Evolutionary conservation across 2,329 filamentous ascomycete genomes (phyloP).

Genomic region (Cladosporium sp.): DNA sequence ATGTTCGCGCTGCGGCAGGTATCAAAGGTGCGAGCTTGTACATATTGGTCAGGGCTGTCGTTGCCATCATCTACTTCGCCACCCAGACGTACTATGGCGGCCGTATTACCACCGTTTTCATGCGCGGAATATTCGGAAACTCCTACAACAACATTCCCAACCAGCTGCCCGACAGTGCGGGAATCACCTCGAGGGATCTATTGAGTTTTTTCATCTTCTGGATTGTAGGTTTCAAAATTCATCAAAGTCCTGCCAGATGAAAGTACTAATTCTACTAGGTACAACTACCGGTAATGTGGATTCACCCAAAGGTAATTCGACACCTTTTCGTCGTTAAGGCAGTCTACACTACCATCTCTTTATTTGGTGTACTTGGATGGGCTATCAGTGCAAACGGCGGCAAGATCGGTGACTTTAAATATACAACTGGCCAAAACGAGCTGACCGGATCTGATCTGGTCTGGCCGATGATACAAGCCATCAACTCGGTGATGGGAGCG

Average conservation of each 20-base stretch:
- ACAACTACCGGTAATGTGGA: slow-evolving; percentile 35
- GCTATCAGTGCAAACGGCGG: slow-evolving; percentile 33
- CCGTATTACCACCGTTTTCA: slow-evolving; percentile 24
- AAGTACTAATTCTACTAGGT: not conserved
- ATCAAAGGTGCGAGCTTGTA: slow-evolving; percentile 42
- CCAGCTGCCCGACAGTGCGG: slow-evolving; percentile 25
- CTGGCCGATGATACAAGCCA: slow-evolving; percentile 38
- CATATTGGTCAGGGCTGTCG: slow-evolving; percentile 36
- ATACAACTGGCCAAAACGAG: slow-evolving; percentile 11
- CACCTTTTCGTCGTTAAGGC: slow-evolving; percentile 44
- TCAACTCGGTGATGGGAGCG: slow-evolving; percentile 39
- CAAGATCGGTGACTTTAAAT: slow-evolving; percentile 38
- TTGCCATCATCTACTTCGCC: slow-evolving; percentile 40
- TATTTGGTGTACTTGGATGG: slow-evolving; percentile 33
- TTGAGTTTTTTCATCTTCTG: slow-evolving; percentile 32
- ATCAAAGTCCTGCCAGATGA: too few species aligned
- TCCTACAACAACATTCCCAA: slow-evolving; percentile 33
- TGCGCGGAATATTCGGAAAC: slow-evolving; percentile 33
- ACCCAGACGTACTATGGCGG: slow-evolving; percentile 24
- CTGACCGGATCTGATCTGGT: slow-evolving; percentile 23
- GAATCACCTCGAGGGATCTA: slow-evolving; percentile 31
- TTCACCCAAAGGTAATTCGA: slow-evolving; percentile 42
- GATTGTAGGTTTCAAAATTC: slow-evolving; percentile 13
- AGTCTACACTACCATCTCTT: slow-evolving; percentile 33
- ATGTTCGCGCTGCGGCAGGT: slow-evolving; percentile 35